phyloP scores from a whole-genome alignment of 2,329 filamentous ascomycete genomes.

The Periconia macrospinosa region DNA sequence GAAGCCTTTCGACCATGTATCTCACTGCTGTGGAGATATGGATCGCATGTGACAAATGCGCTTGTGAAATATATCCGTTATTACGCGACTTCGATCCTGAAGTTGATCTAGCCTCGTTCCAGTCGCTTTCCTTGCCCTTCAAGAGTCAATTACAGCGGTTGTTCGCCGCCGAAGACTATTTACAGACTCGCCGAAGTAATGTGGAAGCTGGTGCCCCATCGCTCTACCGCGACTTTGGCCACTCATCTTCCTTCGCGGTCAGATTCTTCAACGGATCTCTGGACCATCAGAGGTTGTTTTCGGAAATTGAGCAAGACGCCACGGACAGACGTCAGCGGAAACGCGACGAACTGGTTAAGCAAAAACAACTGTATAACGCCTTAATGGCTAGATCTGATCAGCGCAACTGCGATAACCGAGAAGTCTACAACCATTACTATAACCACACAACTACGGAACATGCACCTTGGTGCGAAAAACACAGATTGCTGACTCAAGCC shows the following conservation, averaged over 20 bases:
- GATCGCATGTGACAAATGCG: conserved; percentile 58
- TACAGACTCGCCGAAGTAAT: conserved; percentile 38
- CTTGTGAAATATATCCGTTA: conserved; percentile 43
- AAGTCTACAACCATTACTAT: conserved; percentile 3
- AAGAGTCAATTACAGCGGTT: conserved; percentile 52
- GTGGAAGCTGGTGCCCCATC: conserved; percentile 17
- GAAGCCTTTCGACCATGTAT: conserved; percentile 57
- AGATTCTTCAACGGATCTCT: conserved; percentile 52
- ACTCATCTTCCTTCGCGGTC: conserved; percentile 48
- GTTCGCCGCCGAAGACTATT: conserved; percentile 50
- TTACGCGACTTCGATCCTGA: conserved; percentile 53
- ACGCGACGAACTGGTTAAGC: conserved; percentile 16
- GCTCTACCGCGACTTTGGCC: conserved; percentile 45
- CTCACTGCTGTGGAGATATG: conserved; percentile 62
- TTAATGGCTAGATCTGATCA: conserved; percentile 15
- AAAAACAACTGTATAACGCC: conserved; percentile 12
- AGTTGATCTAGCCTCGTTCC: conserved; percentile 45
- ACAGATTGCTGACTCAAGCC: conserved; percentile 35
- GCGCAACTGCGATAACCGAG: conserved; percentile 2
- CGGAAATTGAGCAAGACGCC: conserved; percentile 47
- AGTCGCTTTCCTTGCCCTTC: conserved; percentile 51
- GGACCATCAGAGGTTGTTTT: conserved; percentile 41
- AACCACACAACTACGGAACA: conserved; percentile 11
- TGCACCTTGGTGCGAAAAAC: conserved; percentile 27
- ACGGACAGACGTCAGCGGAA: conserved; percentile 16